A percentile compares a stretch with the other conserved stretches of the same genome.
These are phyloP conservation scores for Phaffia tasmanica DNA, from an alignment of 768 basidiomycete genomes.

Conservation along the genomic window DNA sequence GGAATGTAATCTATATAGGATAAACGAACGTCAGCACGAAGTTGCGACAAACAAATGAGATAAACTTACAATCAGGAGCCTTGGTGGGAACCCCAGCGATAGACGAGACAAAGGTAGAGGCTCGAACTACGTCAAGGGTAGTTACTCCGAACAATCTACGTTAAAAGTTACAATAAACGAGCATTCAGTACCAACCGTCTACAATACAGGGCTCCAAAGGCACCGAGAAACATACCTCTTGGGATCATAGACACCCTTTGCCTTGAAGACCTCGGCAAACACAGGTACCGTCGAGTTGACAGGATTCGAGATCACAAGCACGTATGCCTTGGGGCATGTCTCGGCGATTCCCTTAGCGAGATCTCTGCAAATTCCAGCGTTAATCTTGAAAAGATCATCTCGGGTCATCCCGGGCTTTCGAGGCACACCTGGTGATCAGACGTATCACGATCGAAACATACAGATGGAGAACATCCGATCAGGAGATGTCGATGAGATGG, in stretches of 20 bases:
- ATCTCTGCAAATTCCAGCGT: constrained; percentile 76
- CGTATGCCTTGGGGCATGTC: constrained; percentile 76
- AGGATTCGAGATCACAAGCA: constrained; percentile 89
- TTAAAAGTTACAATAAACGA: too few species aligned
- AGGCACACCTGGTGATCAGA: constrained; percentile 50
- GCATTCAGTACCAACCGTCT: not conserved
- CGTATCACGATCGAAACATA: not conserved
- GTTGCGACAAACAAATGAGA: constrained; percentile 48
- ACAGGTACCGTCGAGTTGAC: constrained; percentile 89
- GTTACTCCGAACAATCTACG: constrained; percentile 77
- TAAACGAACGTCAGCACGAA: not conserved
- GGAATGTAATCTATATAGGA: constrained; percentile 5
- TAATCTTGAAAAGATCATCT: constrained; percentile 38
- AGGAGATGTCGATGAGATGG: not conserved
- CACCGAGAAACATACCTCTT: constrained; percentile 39
- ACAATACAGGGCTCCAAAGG: not conserved
- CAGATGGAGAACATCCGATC: not conserved
- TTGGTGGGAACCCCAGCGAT: constrained; percentile 42
- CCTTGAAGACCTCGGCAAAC: constrained; percentile 79
- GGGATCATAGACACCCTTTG: constrained; percentile 86
- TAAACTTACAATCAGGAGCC: constrained; percentile 49
- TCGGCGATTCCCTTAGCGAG: constrained; percentile 79
- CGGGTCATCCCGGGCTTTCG: constrained; percentile 60
- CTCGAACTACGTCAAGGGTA: constrained; percentile 94
- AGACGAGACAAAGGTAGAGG: constrained; percentile 74